Evolutionary conservation across 805 yeast species (phyloP).

Genomic region (Saccharomycopsis fibuligera): DNA sequence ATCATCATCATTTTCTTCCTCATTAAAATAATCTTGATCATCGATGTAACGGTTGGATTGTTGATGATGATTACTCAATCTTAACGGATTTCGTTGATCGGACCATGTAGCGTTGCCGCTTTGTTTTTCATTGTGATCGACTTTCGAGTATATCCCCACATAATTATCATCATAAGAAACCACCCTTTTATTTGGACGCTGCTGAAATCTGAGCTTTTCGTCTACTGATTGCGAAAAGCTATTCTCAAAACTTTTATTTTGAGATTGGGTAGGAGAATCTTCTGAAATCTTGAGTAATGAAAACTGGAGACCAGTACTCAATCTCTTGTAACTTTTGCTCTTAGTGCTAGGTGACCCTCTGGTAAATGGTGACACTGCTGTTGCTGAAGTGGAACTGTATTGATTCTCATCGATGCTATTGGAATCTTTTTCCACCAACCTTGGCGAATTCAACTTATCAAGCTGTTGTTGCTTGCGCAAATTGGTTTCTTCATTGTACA

Average conservation of each 20-base stretch:
- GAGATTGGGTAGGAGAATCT: constrained; percentile 4
- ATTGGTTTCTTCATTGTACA: not conserved
- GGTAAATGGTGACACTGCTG: not conserved
- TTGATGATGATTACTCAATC: no score
- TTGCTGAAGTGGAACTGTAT: no score
- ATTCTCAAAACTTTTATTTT: not conserved
- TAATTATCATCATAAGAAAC: constrained; percentile 25
- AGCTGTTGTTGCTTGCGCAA: no score
- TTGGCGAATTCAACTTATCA: not conserved
- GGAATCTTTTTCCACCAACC: not conserved
- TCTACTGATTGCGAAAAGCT: not conserved
- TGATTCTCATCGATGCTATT: no score
- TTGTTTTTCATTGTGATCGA: not conserved
- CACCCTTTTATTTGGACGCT: constrained; percentile 8
- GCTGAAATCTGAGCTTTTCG: no score
- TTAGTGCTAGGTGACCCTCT: constrained; percentile 12
- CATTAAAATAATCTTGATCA: not conserved
- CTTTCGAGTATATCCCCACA: constrained; percentile 7
- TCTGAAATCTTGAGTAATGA: constrained; percentile 28
- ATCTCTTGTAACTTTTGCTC: constrained; percentile 23
- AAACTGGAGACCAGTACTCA: constrained; percentile 27
- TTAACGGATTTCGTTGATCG: no score
- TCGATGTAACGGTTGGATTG: not conserved
- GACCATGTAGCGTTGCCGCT: no score
- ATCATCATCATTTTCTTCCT: not conserved